Evolutionary conservation across 148 eudicot genomes (phyloP).

Genomic region (Amaranthus palmeri): DNA sequence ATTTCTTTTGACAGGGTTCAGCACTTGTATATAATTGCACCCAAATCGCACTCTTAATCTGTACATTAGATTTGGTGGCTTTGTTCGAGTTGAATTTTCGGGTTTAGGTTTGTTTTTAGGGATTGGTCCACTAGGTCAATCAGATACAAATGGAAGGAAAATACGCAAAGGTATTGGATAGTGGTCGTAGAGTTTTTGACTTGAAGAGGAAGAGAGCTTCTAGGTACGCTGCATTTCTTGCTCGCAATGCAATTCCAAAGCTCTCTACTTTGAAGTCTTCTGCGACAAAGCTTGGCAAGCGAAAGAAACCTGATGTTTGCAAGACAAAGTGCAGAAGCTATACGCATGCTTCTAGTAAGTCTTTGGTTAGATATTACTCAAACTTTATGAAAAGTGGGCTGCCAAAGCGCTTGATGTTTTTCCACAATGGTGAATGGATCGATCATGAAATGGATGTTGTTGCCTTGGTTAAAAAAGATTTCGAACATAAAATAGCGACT

Average conservation of each 20-base stretch:
- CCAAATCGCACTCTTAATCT: slow-evolving; percentile 19
- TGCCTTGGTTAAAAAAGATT: slow-evolving; percentile 43
- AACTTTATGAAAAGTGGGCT: slow-evolving; percentile 58
- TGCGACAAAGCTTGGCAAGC: slow-evolving; percentile 47
- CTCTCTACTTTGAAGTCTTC: slow-evolving; percentile 35
- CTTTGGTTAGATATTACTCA: slow-evolving; percentile 42
- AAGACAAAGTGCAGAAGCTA: slow-evolving; percentile 33
- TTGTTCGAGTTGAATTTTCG: slow-evolving; percentile 29
- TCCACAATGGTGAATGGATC: slow-evolving; percentile 62
- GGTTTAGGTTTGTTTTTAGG: slow-evolving; percentile 41
- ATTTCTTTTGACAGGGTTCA: slow-evolving; percentile 18
- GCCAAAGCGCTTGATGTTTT: slow-evolving; percentile 76
- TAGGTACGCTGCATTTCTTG: slow-evolving; percentile 22
- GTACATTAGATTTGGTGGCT: slow-evolving; percentile 19
- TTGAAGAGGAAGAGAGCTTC: slow-evolving; percentile 56
- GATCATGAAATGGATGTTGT: slow-evolving; percentile 57
- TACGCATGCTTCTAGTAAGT: slow-evolving; percentile 30
- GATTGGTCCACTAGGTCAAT: slow-evolving; percentile 33
- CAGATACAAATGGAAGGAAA: slow-evolving; percentile 53
- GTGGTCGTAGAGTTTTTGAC: slow-evolving; percentile 38
- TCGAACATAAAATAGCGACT: slow-evolving; percentile 54
- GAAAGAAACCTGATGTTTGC: slow-evolving; percentile 56
- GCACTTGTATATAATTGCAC: slow-evolving; percentile 27
- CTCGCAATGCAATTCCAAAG: slow-evolving; percentile 26
- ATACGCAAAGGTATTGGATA: slow-evolving; percentile 72